Evolutionary conservation across 2,329 filamentous ascomycete species (phyloP).

Genomic region (Phoma sp.): DNA sequence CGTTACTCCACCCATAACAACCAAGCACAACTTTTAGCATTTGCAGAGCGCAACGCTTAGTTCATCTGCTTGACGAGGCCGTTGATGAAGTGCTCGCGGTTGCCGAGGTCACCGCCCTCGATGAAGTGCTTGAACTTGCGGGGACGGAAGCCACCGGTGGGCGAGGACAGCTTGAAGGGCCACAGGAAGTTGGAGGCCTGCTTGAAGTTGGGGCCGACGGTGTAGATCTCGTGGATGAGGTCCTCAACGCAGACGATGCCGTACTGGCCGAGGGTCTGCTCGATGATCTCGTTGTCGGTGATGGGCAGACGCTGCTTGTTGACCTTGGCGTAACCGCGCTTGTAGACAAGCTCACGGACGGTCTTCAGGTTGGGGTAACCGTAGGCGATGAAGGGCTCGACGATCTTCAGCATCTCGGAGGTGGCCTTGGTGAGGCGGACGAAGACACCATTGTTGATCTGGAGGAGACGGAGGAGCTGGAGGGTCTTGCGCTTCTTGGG

Average conservation of each 20-base stretch:
- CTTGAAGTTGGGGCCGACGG: conserved; percentile 98
- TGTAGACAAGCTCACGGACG: conserved; percentile 99
- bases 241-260: conserved; percentile 97
- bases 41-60: conserved; percentile 58
- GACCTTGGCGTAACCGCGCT: conserved; percentile 96
- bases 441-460: conserved; percentile 99
- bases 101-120: conserved; percentile 97
- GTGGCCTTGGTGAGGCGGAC: conserved; percentile 98
- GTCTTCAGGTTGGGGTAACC: conserved; percentile 99
- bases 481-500: conserved; percentile 99
- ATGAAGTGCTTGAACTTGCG: conserved; percentile 99
- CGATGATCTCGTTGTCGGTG: conserved; percentile 97
- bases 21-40: conserved; percentile 23
- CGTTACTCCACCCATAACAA: conserved; percentile 37
- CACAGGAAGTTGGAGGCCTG: conserved; percentile 99
- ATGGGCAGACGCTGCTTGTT: conserved; percentile 97
- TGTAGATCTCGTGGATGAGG: conserved; percentile 97
- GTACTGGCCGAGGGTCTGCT: conserved; percentile 95
- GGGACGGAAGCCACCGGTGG: conserved; percentile 92
- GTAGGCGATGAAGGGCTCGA: conserved; percentile 99
- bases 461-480: conserved; percentile 98
- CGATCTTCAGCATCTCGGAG: conserved; percentile 92
- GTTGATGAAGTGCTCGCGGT: conserved; percentile 99
- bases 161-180: conserved; percentile 99
- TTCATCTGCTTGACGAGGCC: conserved; percentile 97